These are phyloP conservation scores for Fimicolochytrium jonesii DNA, from an alignment of 192 early-diverging fungal genomes.

Conservation along the genomic window DNA sequence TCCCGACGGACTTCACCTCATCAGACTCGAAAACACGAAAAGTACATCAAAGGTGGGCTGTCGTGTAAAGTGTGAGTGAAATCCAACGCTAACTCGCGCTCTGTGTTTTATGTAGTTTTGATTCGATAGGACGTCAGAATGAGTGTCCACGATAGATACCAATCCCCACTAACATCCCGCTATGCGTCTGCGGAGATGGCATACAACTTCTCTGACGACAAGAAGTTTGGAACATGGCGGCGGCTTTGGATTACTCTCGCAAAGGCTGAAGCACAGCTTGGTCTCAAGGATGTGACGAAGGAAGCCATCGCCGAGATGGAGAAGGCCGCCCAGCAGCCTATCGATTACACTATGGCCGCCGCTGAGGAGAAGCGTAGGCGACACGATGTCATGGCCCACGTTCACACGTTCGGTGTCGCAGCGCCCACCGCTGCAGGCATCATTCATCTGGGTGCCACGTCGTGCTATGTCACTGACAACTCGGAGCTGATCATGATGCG, in stretches of 20 bases:
- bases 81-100: too few species aligned
- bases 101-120: too few species aligned
- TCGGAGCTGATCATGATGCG: slow-evolving; percentile 97
- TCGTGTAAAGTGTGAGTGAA: too few species aligned
- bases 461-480: slow-evolving; percentile 99
- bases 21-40: too few species aligned
- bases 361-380: slow-evolving; percentile 89
- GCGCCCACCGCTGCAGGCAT: slow-evolving; percentile 86
- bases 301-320: slow-evolving; percentile 85
- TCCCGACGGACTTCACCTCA: too few species aligned
- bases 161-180: slow-evolving; percentile 92
- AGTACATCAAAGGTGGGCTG: too few species aligned
- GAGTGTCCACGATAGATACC: slow-evolving; percentile 74
- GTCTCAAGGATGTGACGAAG: slow-evolving; percentile 81
- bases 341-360: slow-evolving; percentile 86
- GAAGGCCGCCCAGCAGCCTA: slow-evolving; percentile 73
- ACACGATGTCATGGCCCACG: slow-evolving; percentile 99
- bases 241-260: slow-evolving; percentile 93
- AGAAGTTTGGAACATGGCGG: slow-evolving; percentile 93
- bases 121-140: too few species aligned
- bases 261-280: slow-evolving; percentile 86
- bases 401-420: slow-evolving; percentile 82
- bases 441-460: slow-evolving; percentile 97
- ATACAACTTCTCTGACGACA: slow-evolving; percentile 89
- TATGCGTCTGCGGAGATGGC: slow-evolving; percentile 98